Conservation (phyloP, 1,284 basidiomycete species). For the Rhodotorula sp. region DNA sequence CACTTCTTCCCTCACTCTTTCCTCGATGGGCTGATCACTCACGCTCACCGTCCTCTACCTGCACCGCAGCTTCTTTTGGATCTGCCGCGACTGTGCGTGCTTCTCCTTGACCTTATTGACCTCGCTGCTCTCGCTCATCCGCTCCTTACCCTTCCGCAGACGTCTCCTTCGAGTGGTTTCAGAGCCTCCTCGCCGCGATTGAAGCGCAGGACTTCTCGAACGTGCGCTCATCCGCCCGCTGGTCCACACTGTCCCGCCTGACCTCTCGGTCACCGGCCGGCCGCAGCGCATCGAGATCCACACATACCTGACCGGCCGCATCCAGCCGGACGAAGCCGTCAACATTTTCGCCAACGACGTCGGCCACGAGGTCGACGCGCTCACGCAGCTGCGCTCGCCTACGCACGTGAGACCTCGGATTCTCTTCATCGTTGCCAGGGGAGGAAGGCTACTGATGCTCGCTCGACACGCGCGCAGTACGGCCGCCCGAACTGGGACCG, state of each 20-base stretch:
- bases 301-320: constrained; percentile 83
- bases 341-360: constrained; percentile 74
- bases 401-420: constrained; percentile 60
- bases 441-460: too few relatives aligned
- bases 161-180: constrained; percentile 80
- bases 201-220: constrained; percentile 83
- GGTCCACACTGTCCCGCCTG: not conserved
- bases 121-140: not conserved
- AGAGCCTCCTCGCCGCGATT: constrained; percentile 83
- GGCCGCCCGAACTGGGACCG: constrained; percentile 90
- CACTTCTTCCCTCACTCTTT: not conserved
- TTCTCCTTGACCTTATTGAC: not conserved
- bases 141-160: constrained; percentile 6
- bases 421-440: not conserved
- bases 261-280: not conserved
- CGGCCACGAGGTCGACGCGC: constrained; percentile 81
- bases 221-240: constrained; percentile 25
- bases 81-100: constrained; percentile 45
- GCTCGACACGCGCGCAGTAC: constrained; percentile 54
- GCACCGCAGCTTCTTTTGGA: constrained; percentile 45
- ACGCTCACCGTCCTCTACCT: not conserved
- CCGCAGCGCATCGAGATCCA: constrained; percentile 61
- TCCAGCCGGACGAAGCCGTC: constrained; percentile 84
- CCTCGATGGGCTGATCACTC: not conserved
- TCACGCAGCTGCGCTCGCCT: constrained; percentile 78